A percentile compares a stretch with the other conserved stretches of the same genome.
Evolutionary conservation across 163 green algal species (phyloP).

Genomic region (Scenedesmus sp.): DNA sequence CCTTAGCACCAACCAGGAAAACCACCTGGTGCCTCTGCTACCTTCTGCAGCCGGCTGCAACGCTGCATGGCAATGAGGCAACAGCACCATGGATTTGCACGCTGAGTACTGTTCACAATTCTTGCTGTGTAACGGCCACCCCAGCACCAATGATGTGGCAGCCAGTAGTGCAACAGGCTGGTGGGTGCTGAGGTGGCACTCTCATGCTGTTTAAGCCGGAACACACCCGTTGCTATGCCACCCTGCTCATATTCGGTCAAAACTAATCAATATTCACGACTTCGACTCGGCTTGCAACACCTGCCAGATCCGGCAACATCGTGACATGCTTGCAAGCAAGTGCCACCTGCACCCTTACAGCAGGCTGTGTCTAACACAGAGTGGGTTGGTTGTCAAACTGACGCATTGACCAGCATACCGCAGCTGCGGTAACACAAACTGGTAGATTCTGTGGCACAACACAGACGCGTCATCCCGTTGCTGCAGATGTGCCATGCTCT

Average conservation of each 20-base stretch:
- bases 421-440: neutral
- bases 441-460: neutral
- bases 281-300: too few relatives aligned
- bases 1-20: neutral
- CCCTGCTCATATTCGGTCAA: neutral
- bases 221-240: neutral
- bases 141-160: neutral
- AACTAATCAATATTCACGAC: too few relatives aligned
- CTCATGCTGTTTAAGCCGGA: too few relatives aligned
- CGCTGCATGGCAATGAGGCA: neutral
- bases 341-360: too few relatives aligned
- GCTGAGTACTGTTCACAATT: neutral
- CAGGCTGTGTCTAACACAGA: too few relatives aligned
- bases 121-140: neutral
- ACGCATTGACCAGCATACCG: too few relatives aligned
- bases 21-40: too few relatives aligned
- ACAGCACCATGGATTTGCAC: neutral
- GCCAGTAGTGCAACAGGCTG: neutral
- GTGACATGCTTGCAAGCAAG: too few relatives aligned
- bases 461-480: neutral
- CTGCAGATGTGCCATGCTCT: neutral
- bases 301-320: too few relatives aligned
- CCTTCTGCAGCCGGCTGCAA: neutral
- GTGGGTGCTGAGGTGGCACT: neutral
- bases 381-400: too few relatives aligned